phyloP scores from a whole-genome alignment of 306 rosid species.

The Casuarina cunninghamiana region DNA sequence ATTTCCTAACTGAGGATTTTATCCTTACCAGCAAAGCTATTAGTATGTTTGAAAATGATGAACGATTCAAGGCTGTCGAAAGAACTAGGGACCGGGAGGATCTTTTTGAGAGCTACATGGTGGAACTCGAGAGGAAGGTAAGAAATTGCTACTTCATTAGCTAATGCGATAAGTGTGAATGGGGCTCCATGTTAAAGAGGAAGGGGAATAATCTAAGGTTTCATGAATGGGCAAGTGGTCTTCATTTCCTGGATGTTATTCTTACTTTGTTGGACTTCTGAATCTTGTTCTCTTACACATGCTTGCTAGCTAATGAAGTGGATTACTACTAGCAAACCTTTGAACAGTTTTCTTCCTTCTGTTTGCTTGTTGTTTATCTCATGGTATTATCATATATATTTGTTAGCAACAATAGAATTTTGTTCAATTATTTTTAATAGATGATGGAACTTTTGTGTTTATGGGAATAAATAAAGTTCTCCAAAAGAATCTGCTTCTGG shows the following conservation, averaged over 20 bases:
- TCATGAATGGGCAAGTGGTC: not conserved
- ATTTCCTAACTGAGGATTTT: slow-evolving; percentile 38
- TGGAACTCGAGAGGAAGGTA: slow-evolving; percentile 98
- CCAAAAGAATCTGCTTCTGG: too few relatives aligned
- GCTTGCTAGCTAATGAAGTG: not conserved
- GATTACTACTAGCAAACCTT: not conserved
- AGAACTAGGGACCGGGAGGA: slow-evolving; percentile 85
- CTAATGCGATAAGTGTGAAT: slow-evolving; percentile 9
- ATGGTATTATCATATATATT: too few relatives aligned
- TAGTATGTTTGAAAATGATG: slow-evolving; percentile 87
- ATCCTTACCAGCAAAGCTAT: slow-evolving; percentile 79
- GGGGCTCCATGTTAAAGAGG: not conserved
- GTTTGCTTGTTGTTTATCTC: too few relatives aligned
- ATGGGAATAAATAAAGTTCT: too few relatives aligned
- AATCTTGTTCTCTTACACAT: not conserved
- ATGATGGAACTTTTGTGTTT: too few relatives aligned
- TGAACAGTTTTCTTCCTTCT: not conserved
- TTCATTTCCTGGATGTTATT: not conserved
- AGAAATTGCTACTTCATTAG: slow-evolving; percentile 20
- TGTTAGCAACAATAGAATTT: too few relatives aligned
- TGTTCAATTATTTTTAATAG: too few relatives aligned
- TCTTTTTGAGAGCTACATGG: slow-evolving; percentile 94
- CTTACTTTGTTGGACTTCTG: not conserved
- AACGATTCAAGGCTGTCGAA: slow-evolving; percentile 90
- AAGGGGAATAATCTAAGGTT: slow-evolving; percentile 1